Percentiles rank a stretch among this genome's conserved stretches.
phyloP scores from a whole-genome alignment of 768 basidiomycete genomes.

The Boletus sp. region DNA sequence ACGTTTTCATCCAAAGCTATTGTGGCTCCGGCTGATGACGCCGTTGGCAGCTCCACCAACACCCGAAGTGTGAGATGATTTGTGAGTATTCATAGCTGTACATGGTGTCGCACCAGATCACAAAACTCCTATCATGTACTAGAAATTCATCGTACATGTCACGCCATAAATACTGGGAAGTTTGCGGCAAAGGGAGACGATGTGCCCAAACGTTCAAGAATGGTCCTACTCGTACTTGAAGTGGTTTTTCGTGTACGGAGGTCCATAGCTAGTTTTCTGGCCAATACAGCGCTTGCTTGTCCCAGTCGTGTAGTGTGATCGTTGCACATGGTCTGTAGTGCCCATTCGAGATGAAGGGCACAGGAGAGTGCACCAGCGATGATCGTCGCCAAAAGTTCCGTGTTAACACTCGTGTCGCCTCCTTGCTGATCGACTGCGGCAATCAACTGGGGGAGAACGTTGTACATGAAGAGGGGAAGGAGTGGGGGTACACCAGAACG shows the following conservation, averaged over 20 bases:
- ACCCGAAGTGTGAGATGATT: slow-evolving; percentile 40
- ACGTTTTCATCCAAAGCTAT: slow-evolving; percentile 32
- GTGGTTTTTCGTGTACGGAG: slow-evolving; percentile 50
- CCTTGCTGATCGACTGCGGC: slow-evolving; percentile 46
- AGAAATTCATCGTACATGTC: slow-evolving; percentile 9
- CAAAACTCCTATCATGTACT: background rate
- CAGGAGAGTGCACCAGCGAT: slow-evolving; percentile 64
- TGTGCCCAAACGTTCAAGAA: slow-evolving; percentile 59
- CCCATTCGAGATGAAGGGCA: slow-evolving; percentile 70
- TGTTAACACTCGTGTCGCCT: slow-evolving; percentile 51
- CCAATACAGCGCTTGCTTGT: slow-evolving; percentile 60
- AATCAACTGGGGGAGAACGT: slow-evolving; percentile 62
- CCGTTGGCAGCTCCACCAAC: slow-evolving; percentile 43
- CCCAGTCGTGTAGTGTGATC: slow-evolving; percentile 54
- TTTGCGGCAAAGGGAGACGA: slow-evolving; percentile 67
- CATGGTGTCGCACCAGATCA: slow-evolving; percentile 27
- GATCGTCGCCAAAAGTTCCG: slow-evolving; percentile 63
- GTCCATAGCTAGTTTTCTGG: slow-evolving; percentile 61
- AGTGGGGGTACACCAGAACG: slow-evolving; percentile 56
- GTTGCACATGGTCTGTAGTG: slow-evolving; percentile 50
- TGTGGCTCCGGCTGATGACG: background rate
- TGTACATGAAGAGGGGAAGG: slow-evolving; percentile 69
- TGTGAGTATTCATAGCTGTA: background rate
- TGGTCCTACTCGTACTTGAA: slow-evolving; percentile 44
- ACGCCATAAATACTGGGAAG: slow-evolving; percentile 59